Base-by-base conservation (phyloP, 2,329 filamentous ascomycete species). In the Leptographium procerum region DNA sequence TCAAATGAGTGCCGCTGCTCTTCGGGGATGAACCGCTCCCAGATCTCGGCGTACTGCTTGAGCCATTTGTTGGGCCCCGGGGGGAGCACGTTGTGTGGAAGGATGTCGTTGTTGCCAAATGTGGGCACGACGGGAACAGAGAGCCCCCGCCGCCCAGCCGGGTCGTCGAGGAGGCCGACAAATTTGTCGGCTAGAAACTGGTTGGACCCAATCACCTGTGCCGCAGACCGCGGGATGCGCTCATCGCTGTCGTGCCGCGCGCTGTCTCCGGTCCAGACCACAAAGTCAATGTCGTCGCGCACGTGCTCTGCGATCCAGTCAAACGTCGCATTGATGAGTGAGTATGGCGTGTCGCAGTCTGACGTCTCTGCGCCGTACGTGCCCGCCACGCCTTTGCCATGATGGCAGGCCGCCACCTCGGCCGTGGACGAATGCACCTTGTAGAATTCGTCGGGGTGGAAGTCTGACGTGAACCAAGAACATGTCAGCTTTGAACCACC, bases 21-120 rank as follows among this genome's bases (percentile, higher is more conserved):
- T 73, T 96, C 90, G 1, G 94, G 94, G 61, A 99, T 95, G 69
- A 97, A 95, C 43, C 80, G 79, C 53, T 75, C 74, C 94, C 94
- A 99, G 26, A 97, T 83, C 26, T 87, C 78, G 29, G 83, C 76
- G 65, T 94, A 96, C 52, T 79, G 79, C 60, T 81, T 81, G 0
- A 95, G 88, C 86, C 92, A 96, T 62, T 81, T 81, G 67, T 96
- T 96, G 19, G 94, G 94, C 0, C 92, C 94, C 1, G 83, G 78
- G 48, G 84, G 77, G 69, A 99, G 85, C 68, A 97, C 95, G 67
- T 99, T 99, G 74, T 99, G 94, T 1, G 94, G 94, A 61, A 96
- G 83, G 60, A 99, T 91, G 68, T 99, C 94, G 72, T 99, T 99
- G 75, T 99, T 99, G 61, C 94, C 94, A 65, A 96, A 86, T 0